Percentiles rank a stretch among this genome's conserved stretches.
Evolutionary conservation across 129 eudicot genomes (phyloP).

Genomic region (Flaveria bidentis): DNA sequence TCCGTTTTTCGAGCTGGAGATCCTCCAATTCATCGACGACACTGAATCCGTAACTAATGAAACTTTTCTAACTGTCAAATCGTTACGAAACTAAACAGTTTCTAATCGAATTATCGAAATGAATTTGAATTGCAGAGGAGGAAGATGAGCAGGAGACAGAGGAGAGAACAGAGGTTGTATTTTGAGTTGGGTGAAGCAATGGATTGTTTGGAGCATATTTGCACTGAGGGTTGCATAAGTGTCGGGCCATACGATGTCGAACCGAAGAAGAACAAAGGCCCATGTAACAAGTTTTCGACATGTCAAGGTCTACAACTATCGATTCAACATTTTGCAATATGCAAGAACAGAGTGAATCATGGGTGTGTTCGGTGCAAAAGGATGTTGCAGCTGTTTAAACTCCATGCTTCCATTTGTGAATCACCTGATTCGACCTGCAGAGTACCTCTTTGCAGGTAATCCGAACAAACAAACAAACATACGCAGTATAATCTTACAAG

Average conservation of each 20-base stretch:
- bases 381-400: conserved; percentile 86
- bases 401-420: conserved; percentile 84
- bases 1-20: conserved; percentile 80
- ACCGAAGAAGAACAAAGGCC: conserved; percentile 52
- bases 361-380: conserved; percentile 82
- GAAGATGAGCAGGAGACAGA: conserved; percentile 59
- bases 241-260: conserved; percentile 78
- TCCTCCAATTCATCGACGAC: conserved; percentile 87
- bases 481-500: no score
- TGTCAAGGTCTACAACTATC: conserved; percentile 79
- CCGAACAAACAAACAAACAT: no score
- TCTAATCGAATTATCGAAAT: background rate
- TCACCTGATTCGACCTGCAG: conserved; percentile 62
- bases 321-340: conserved; percentile 74
- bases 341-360: conserved; percentile 69
- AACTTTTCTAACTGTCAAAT: no score
- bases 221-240: conserved; percentile 83
- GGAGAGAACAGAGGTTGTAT: conserved; percentile 68
- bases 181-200: conserved; percentile 83
- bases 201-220: conserved; percentile 94
- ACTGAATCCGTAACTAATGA: conserved; percentile 54
- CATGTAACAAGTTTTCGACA: conserved; percentile 71
- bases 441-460: conserved; percentile 97
- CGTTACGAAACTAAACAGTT: background rate
- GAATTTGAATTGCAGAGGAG: conserved; percentile 53